phyloP scores from a whole-genome alignment of 495 filamentous ascomycete genomes.

The Bathelium albidoporum region DNA sequence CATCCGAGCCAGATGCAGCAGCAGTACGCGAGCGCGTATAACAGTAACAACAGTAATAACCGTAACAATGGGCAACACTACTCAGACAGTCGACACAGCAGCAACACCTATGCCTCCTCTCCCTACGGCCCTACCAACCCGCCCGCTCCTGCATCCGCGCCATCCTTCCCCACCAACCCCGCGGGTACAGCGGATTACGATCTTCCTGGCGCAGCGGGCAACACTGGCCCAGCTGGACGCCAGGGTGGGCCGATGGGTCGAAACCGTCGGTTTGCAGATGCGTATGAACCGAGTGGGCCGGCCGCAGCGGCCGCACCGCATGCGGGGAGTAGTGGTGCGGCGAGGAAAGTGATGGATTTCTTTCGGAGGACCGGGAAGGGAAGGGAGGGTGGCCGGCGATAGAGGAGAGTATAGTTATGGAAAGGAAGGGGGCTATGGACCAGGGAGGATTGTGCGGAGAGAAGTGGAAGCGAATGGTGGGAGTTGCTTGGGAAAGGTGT shows the following conservation, averaged over 20 bases:
- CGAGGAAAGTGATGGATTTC: constrained; percentile 94
- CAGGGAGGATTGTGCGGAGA: background rate
- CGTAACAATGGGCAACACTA: no score
- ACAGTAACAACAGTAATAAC: constrained; percentile 13
- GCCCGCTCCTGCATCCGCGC: background rate
- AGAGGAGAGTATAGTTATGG: background rate
- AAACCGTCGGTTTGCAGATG: constrained; percentile 74
- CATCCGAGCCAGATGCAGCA: constrained; percentile 3
- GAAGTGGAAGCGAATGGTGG: background rate
- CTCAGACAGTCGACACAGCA: no score
- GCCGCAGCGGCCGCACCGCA: constrained; percentile 49
- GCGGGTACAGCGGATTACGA: no score
- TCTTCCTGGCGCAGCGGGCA: no score
- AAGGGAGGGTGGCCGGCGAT: constrained; percentile 9
- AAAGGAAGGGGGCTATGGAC: background rate
- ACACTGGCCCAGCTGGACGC: background rate
- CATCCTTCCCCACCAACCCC: background rate
- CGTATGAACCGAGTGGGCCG: constrained; percentile 62
- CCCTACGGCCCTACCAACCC: background rate
- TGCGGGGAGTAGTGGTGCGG: constrained; percentile 73
- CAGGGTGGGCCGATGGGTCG: constrained; percentile 64
- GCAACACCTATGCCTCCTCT: constrained; percentile 28
- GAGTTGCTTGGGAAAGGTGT: background rate
- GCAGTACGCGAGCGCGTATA: constrained; percentile 2
- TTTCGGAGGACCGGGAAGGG: constrained; percentile 78